These are phyloP conservation scores for Dendrothele bispora DNA, from an alignment of 768 basidiomycete species.

Conservation along the genomic window DNA sequence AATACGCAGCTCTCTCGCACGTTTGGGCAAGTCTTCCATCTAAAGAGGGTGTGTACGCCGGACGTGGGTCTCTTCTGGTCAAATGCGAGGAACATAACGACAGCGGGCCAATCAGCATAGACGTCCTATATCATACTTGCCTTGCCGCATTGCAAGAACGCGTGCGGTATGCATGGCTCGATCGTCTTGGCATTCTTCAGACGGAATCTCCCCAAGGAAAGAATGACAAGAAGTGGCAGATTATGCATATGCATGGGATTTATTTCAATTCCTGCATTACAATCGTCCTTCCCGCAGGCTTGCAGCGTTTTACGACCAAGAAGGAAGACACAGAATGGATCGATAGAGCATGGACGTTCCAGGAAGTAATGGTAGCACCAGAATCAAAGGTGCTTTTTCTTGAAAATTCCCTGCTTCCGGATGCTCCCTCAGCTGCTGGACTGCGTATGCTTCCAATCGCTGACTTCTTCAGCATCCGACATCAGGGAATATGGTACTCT, in stretches of 20 bases:
- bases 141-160: neutral
- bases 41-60: neutral
- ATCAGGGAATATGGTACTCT: too few relatives aligned
- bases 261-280: neutral
- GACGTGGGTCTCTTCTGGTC: neutral
- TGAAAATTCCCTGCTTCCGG: too few relatives aligned
- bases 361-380: neutral
- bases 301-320: neutral
- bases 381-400: neutral
- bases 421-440: neutral
- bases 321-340: neutral
- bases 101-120: neutral
- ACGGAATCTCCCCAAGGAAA: neutral
- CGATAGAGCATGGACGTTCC: neutral
- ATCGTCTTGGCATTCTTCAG: neutral
- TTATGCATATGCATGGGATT: neutral
- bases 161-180: neutral
- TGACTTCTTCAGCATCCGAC: neutral
- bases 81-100: neutral
- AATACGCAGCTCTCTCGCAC: neutral
- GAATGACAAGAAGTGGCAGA: neutral
- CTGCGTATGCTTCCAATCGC: neutral
- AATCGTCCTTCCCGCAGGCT: neutral
- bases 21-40: neutral
- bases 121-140: neutral